A percentile compares a stretch with the other conserved stretches of the same genome.
Conservation (phyloP, 306 rosid genomes). For the Glycine latifolia region DNA sequence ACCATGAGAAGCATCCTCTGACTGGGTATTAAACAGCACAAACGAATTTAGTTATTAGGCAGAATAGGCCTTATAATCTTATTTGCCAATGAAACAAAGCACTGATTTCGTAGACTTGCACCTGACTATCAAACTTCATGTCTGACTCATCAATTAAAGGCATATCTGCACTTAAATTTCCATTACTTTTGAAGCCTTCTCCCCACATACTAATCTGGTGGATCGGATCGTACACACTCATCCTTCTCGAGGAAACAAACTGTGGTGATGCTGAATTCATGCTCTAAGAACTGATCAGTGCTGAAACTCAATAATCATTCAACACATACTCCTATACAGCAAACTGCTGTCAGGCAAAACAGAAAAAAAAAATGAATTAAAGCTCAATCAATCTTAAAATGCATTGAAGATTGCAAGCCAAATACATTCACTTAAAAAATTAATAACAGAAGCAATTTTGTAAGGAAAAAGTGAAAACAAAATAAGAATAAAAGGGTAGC, state of each 20-base stretch:
- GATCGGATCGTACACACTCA: slow-evolving; percentile 85
- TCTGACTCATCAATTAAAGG: slow-evolving; percentile 70
- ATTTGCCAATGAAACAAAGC: slow-evolving; percentile 24
- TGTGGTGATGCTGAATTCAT: slow-evolving; percentile 85
- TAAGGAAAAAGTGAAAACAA: not conserved
- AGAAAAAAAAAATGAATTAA: not conserved
- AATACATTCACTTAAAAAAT: slow-evolving; percentile 4
- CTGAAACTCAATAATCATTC: not conserved
- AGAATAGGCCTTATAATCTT: slow-evolving; percentile 18
- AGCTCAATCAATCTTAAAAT: slow-evolving; percentile 12
- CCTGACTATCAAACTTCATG: slow-evolving; percentile 75
- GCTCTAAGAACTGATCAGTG: slow-evolving; percentile 48
- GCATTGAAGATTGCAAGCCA: not conserved
- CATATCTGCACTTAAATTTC: slow-evolving; percentile 61
- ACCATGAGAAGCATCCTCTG: slow-evolving; percentile 61
- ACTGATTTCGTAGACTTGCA: slow-evolving; percentile 41
- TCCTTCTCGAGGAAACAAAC: slow-evolving; percentile 76
- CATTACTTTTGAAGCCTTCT: slow-evolving; percentile 69
- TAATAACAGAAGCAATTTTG: not conserved
- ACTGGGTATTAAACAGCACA: slow-evolving; percentile 46
- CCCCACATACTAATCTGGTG: slow-evolving; percentile 95
- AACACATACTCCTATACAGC: no score
- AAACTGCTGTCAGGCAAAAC: slow-evolving; percentile 13
- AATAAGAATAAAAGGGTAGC: not conserved
- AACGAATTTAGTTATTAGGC: slow-evolving; percentile 37